Evolutionary conservation across 768 basidiomycete species (phyloP).

Genomic region (Termitomyces sp.): DNA sequence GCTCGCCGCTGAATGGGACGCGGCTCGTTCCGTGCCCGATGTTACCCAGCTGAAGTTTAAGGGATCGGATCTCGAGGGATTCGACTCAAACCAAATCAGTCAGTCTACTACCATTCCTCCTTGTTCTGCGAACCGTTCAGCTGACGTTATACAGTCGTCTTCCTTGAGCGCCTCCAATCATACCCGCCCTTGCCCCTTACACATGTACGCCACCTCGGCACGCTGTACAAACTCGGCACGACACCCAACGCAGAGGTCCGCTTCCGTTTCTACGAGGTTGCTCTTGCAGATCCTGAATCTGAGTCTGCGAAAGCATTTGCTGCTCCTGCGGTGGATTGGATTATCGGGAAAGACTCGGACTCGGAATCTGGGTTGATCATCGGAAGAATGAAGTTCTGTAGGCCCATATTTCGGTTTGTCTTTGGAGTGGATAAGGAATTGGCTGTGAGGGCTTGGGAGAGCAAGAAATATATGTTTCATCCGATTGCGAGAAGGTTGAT

Average conservation of each 20-base stretch:
- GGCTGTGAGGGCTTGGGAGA: constrained; percentile 47
- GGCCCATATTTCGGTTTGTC: constrained; percentile 56
- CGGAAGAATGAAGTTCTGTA: constrained; percentile 84
- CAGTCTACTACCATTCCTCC: constrained; percentile 17
- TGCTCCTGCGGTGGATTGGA: not conserved
- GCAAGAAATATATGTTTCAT: constrained; percentile 51
- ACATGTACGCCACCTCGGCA: constrained; percentile 59
- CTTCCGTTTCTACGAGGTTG: constrained; percentile 73
- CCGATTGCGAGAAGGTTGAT: constrained; percentile 75
- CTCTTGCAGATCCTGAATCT: constrained; percentile 48
- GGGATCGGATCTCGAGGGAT: constrained; percentile 54
- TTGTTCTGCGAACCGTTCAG: not conserved
- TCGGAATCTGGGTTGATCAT: constrained; percentile 55
- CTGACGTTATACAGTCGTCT: not conserved
- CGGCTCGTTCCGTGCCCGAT: constrained; percentile 46
- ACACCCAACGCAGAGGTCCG: constrained; percentile 76
- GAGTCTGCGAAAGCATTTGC: constrained; percentile 50
- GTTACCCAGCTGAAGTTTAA: constrained; percentile 51
- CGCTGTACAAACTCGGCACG: constrained; percentile 43
- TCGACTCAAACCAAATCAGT: constrained; percentile 80
- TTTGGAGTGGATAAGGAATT: constrained; percentile 49
- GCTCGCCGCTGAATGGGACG: too few relatives aligned
- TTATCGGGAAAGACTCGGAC: constrained; percentile 42
- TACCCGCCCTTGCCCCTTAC: constrained; percentile 55
- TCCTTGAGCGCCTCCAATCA: constrained; percentile 75